A percentile compares a stretch with the other conserved stretches of the same genome.
These are phyloP conservation scores for Chaetomium sp. DNA, from an alignment of 2,329 filamentous ascomycete genomes.

Conservation along the genomic window DNA sequence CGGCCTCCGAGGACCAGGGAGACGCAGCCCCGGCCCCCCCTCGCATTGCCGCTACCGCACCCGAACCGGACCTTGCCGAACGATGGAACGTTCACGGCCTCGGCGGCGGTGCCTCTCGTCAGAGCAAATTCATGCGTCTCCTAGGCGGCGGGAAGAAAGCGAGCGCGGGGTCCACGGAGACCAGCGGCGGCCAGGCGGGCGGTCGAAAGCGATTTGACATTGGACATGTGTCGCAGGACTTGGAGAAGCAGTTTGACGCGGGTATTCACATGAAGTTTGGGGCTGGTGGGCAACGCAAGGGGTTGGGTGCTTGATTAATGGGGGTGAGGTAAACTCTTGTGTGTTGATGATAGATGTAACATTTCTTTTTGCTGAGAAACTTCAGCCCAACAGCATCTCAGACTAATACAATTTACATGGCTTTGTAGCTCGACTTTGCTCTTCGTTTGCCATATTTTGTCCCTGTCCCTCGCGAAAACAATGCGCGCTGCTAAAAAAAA, in stretches of 20 bases:
- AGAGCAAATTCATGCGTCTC: slow-evolving; percentile 51
- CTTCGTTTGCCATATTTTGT: too few species aligned
- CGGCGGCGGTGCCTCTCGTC: slow-evolving; percentile 44
- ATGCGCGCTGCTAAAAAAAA: slow-evolving; percentile 11
- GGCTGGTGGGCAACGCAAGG: slow-evolving; percentile 41
- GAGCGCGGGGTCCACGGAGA: slow-evolving; percentile 21
- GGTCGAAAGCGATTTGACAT: slow-evolving; percentile 30
- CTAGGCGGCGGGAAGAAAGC: slow-evolving; percentile 47
- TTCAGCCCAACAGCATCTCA: not conserved
- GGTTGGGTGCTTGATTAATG: slow-evolving; percentile 42
- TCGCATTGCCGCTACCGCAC: slow-evolving; percentile 7
- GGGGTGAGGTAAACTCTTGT: not conserved
- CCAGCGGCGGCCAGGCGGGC: slow-evolving; percentile 8
- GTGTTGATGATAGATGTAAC: not conserved
- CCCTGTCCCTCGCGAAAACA: not conserved
- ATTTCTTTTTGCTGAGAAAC: not conserved
- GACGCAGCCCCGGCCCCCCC: not conserved
- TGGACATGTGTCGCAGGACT: slow-evolving; percentile 42
- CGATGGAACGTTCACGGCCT: slow-evolving; percentile 49
- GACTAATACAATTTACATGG: not conserved
- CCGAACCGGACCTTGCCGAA: slow-evolving; percentile 29
- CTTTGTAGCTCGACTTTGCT: not conserved
- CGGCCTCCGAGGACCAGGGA: not conserved
- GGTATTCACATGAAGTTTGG: slow-evolving; percentile 53
- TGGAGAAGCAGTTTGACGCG: slow-evolving; percentile 51